A percentile compares a stretch with the other conserved stretches of the same genome.
These are phyloP conservation scores for Nymphaea colorata DNA, from an alignment of 164 flowering plant species.

Conservation along the genomic window DNA sequence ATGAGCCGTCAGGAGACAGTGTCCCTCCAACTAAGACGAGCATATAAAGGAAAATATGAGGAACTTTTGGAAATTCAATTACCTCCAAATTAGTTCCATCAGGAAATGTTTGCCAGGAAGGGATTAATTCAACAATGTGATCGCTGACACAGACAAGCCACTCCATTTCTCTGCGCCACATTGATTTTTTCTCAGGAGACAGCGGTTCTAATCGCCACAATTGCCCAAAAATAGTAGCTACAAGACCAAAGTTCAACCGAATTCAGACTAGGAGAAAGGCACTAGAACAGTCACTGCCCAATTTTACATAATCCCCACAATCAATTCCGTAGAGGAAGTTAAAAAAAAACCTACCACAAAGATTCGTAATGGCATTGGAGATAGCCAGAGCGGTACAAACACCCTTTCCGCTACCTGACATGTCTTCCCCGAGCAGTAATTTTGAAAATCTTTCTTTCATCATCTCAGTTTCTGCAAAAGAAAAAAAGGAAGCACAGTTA, in stretches of 20 bases:
- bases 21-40: not conserved
- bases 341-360: conserved; percentile 44
- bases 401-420: conserved; percentile 95
- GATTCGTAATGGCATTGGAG: conserved; percentile 87
- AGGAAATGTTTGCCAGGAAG: conserved; percentile 83
- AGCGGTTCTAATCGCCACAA: conserved; percentile 93
- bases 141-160: conserved; percentile 81
- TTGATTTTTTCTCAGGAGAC: conserved; percentile 56
- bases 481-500: not conserved
- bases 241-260: conserved; percentile 2
- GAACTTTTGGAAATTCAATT: conserved; percentile 3
- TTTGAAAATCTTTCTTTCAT: conserved; percentile 94
- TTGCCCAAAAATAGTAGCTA: conserved; percentile 87
- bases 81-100: conserved; percentile 95
- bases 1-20: not conserved
- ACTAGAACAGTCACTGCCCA: not conserved
- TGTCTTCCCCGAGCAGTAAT: conserved; percentile 92
- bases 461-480: conserved; percentile 55
- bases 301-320: not conserved
- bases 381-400: conserved; percentile 77
- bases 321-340: not conserved
- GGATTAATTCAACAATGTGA: conserved; percentile 84
- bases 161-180: conserved; percentile 97
- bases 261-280: not conserved
- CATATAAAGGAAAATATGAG: not conserved